Evolutionary conservation across 2,329 filamentous ascomycete species (phyloP), one percentile per base, ranked within the genome.

Genomic region (Hyphodiscus sp.): DNA sequence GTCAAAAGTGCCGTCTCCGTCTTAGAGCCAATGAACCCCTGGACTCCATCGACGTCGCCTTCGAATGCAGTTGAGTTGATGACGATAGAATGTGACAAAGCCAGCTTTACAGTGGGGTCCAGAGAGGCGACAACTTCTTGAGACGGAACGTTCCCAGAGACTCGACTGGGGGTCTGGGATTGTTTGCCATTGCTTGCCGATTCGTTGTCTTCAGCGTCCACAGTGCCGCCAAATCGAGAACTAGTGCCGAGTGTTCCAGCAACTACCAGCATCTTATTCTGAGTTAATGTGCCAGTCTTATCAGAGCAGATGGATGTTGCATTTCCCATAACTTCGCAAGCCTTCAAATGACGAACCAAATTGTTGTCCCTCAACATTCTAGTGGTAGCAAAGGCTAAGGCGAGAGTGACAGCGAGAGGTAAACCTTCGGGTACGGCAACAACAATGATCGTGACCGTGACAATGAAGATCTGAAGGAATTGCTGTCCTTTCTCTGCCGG

Each of bases 301-400:
- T 89, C 88, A 3, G 87, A 91, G 69, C 88, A 92, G 38, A 92
- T 85, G 0, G 87, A 86, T 1, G 82, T 85, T 2, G 81, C 82
- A 61, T 87, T 87, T 5, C 83, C 83, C 83, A 87, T 86, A 2
- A 83, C 85, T 67, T 87, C 84, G 65, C 83, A 86, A 54, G 83
- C 83, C 54, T 81, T 77, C 26, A 87, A 73, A 33, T 85, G 74
- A 53, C 83, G 80, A n/a, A 87, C 84, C 29, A 87, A 70, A 58
- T 86, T 87, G 70, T 86, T 85, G 68, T 86, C 83, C 63, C 83
- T 85, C 43, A 85, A 69, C 77, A 87, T 83, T 38, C 81, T 75
- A 43, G 80, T 85, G 1, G 82, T 86, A 33, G 83, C 83, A 62
- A 86, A 86, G 33, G 83, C 82, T 47, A 87, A 68, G 8, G 84